Evolutionary conservation across 2,329 filamentous ascomycete species (phyloP).

Genomic region (Fusarium tricinctum): DNA sequence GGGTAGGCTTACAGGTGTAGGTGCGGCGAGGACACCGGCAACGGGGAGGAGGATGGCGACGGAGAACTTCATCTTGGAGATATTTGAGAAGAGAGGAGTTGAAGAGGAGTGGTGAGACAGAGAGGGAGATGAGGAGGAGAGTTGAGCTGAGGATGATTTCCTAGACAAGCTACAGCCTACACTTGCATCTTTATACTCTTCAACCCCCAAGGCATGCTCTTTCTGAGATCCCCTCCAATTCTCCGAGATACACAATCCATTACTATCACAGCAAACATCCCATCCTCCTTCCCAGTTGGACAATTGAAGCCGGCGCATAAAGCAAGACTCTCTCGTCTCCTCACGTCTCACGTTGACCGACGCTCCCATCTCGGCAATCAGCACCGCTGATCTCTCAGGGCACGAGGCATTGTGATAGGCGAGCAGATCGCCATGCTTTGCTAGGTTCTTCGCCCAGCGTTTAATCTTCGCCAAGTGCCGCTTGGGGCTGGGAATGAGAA

Average conservation of each 20-base stretch:
- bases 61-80: constrained; percentile 53
- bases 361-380: constrained; percentile 26
- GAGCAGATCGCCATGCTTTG: neutral
- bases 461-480: constrained; percentile 16
- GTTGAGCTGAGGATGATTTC: neutral
- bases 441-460: neutral
- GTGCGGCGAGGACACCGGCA: constrained; percentile 50
- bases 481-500: neutral
- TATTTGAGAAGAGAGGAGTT: neutral
- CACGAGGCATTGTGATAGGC: constrained; percentile 44
- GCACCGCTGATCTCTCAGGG: constrained; percentile 29
- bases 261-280: neutral
- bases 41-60: constrained; percentile 46
- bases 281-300: constrained; percentile 41
- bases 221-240: constrained; percentile 1
- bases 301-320: constrained; percentile 16
- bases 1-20: constrained; percentile 48
- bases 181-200: constrained; percentile 29
- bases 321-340: neutral
- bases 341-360: constrained; percentile 28
- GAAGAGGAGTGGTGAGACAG: neutral
- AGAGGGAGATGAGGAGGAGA: neutral
- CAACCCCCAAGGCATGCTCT: constrained; percentile 6
- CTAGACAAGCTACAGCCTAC: constrained; percentile 9
- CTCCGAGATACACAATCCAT: constrained; percentile 10